Base-by-base conservation (phyloP, 164 flowering plant genomes). In the Saururus chinensis region DNA sequence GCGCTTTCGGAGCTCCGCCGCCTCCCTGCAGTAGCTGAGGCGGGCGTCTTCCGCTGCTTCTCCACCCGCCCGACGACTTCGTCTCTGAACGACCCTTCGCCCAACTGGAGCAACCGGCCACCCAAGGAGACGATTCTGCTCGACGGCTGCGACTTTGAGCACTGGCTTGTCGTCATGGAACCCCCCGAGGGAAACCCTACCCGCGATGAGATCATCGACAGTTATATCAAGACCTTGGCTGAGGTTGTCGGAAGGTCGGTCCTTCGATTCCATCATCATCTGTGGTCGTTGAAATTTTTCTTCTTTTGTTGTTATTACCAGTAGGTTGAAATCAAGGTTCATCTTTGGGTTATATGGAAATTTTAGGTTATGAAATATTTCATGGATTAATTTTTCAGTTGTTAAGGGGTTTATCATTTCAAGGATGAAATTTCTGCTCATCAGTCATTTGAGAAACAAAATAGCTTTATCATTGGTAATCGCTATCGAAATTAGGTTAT, bases 121-220 rank as follows among this genome's bases (percentile, higher is more conserved):
- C 96, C 96, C 0, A 88, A 86, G 66, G 97, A 89, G 76, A 89
- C 96, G 58, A 82, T 88, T 25, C 54, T 88, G 75, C 82, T 84
- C 25, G 92, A 86, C 7, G 97, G 98, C 0, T 89, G 97, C 52
- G 96, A 89, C 71, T 89, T 89, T 42, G 90, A 92, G 74, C 98
- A 89, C 76, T 92, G 98, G 98, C 93, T 89, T 13, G 75, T 88
- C 12, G 92, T 89, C 10, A 51, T 88, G 80, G 95, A 92, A 68
- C 73, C 72, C 57, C 97, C 96, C 7, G 84, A 82, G 57, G 93
- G 82, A 0, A 80, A 80, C 0, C 77, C 84, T 0, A 85, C 96
- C 1, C 79, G 98, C 49, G 98, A 92, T 23, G 96, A 92, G 41
- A 89, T 92, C 48, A 92, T 92, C 16, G 72, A 70, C 64, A 49